Percentiles rank a stretch among this genome's conserved stretches.
phyloP scores from a whole-genome alignment of 805 yeast genomes.

The Candida maesae region DNA sequence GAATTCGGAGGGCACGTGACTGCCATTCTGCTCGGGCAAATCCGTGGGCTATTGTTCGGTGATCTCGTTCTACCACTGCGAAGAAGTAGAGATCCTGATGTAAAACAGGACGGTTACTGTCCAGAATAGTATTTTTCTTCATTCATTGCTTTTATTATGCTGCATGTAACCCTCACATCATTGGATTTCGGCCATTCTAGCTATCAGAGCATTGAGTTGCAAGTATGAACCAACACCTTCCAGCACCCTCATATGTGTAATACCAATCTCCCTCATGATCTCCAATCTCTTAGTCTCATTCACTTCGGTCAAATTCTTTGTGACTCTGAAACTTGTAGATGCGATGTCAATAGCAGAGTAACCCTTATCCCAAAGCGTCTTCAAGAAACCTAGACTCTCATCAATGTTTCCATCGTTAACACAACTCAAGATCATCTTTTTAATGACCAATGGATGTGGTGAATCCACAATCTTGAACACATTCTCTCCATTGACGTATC shows the following conservation, averaged over 20 bases:
- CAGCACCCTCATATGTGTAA: conserved; percentile 84
- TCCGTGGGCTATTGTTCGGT: too few relatives aligned
- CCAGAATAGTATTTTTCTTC: too few relatives aligned
- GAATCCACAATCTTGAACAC: conserved; percentile 95
- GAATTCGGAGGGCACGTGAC: too few relatives aligned
- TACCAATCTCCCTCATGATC: conserved; percentile 81
- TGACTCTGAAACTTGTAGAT: conserved; percentile 83
- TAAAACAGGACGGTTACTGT: too few relatives aligned
- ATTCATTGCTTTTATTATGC: too few relatives aligned
- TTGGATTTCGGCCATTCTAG: conserved; percentile 38
- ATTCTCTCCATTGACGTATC: conserved; percentile 83
- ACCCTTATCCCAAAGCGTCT: conserved; percentile 80
- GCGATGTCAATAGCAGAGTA: conserved; percentile 92
- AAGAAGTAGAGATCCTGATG: too few relatives aligned
- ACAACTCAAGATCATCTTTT: conserved; percentile 54
- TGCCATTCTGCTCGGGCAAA: too few relatives aligned
- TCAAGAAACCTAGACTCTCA: conserved; percentile 58
- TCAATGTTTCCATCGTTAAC: conserved; percentile 50
- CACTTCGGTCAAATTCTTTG: conserved; percentile 67
- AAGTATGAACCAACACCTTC: conserved; percentile 90
- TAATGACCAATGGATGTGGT: conserved; percentile 88
- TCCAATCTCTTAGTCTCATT: conserved; percentile 69
- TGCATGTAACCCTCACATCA: background rate
- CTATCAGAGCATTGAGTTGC: conserved; percentile 80
- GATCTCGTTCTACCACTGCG: too few relatives aligned